Base-by-base conservation (phyloP, 2,329 filamentous ascomycete genomes). In the Aureobasidium lini region DNA sequence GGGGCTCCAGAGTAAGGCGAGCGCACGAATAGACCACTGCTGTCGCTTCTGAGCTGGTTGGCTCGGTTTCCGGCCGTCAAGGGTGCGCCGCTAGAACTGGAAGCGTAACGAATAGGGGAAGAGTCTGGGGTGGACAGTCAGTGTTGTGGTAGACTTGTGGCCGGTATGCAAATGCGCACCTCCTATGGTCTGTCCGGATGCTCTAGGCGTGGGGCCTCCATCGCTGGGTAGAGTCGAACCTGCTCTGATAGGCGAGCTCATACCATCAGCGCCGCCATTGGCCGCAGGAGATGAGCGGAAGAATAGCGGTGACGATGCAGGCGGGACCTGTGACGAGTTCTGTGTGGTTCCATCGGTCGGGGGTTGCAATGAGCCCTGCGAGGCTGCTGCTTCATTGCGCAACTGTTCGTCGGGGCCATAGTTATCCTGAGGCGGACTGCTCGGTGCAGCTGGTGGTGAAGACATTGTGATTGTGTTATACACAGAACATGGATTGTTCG, bases 41-140 rank as follows among this genome's bases (percentile, higher is more conserved):
- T 90, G 69, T 90, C 90, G 72, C 89, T 95, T 66, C 84, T 84
- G 62, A 90, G 79, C 70, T 93, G 86, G 56, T 88, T 87, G 64
- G 86, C 84, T 54, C 78, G 77, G 50, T 82, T 79, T 64, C 82
- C 75, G 56, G 76, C 75, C 1, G 63, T 61, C 28, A 57, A 50
- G 6, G 62, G 60, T 63, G 77, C 70, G 53, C 70, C 79, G 69
- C 89, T 95, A 39, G 93, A 96, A 73, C 90, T 96, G 37, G 90
- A 85, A 60, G 90, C 89, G 71, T 96, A 97, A 71, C 86, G 85
- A 65, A 97, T 90, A 1, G 93, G 93, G 1, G 93, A 97, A 0
- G 93, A 97, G 69, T 92, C 93, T 96, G 65, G 1, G 53, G 16
- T 8, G 57, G 18, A 23, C 62, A 56, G 29, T 69, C 57, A 72